phyloP scores from a whole-genome alignment of 2,329 filamentous ascomycete genomes.

The Fusarium sp. region DNA sequence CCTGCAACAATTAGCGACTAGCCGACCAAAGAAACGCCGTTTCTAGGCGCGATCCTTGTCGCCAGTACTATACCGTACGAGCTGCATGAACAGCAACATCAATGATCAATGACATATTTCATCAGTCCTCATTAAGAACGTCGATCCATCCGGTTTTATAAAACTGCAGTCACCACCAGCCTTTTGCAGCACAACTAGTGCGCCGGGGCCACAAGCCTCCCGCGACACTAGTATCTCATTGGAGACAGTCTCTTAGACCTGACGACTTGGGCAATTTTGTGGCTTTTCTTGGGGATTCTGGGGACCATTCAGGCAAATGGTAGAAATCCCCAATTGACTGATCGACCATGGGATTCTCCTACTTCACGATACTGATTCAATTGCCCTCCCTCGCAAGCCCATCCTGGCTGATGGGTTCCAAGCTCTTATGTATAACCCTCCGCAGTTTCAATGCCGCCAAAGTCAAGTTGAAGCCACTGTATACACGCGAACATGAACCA shows the following conservation, averaged over 20 bases:
- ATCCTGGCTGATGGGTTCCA: slow-evolving; percentile 8
- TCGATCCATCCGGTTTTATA: slow-evolving; percentile 39
- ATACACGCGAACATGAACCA: background rate
- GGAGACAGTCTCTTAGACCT: slow-evolving; percentile 24
- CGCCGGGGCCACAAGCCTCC: slow-evolving; percentile 42
- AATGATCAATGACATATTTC: slow-evolving; percentile 11
- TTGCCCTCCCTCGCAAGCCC: slow-evolving; percentile 13
- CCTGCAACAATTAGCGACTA: slow-evolving; percentile 5
- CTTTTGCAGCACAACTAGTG: slow-evolving; percentile 28
- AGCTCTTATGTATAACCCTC: background rate
- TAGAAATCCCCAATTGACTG: slow-evolving; percentile 7
- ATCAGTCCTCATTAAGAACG: slow-evolving; percentile 25
- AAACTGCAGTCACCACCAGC: slow-evolving; percentile 27
- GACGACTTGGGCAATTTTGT: slow-evolving; percentile 34
- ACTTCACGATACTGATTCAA: slow-evolving; percentile 32
- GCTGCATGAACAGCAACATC: slow-evolving; percentile 11
- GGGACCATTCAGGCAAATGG: slow-evolving; percentile 11
- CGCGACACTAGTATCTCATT: slow-evolving; percentile 42
- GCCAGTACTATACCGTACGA: background rate
- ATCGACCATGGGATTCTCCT: slow-evolving; percentile 37
- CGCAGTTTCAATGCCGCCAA: background rate
- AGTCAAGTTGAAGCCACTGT: background rate
- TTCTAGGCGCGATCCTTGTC: slow-evolving; percentile 6
- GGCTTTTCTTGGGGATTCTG: slow-evolving; percentile 25
- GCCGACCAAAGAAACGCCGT: slow-evolving; percentile 5